Conservation (phyloP, 2,329 filamentous ascomycete species). For the Penicillium verrucosum region DNA sequence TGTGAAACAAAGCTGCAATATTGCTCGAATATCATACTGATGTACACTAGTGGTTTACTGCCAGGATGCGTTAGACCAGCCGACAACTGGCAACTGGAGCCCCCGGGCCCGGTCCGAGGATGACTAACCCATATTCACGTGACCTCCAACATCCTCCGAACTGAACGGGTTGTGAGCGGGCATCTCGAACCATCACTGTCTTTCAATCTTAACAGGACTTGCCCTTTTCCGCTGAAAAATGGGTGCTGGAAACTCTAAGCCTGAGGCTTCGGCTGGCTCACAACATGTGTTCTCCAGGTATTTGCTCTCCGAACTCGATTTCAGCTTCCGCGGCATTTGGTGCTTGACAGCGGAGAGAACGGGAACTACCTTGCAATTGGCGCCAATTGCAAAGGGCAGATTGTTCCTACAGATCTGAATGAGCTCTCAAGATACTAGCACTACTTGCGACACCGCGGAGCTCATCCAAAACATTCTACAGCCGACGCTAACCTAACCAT, state of each 20-base stretch:
- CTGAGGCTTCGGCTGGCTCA: slow-evolving; percentile 47
- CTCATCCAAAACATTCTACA: not conserved
- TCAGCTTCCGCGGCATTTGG: slow-evolving; percentile 5
- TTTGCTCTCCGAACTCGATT: slow-evolving; percentile 2
- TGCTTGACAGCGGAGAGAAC: slow-evolving; percentile 6
- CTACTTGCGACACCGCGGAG: not conserved
- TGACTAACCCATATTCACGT: not conserved
- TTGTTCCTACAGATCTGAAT: not conserved
- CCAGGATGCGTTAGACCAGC: not conserved
- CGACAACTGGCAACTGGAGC: not conserved
- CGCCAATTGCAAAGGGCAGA: slow-evolving; percentile 5
- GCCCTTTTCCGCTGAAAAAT: slow-evolving; percentile 37
- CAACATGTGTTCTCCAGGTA: slow-evolving; percentile 64
- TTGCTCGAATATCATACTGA: not conserved
- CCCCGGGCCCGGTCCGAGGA: not conserved
- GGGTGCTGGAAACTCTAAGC: slow-evolving; percentile 63
- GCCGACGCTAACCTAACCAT: slow-evolving; percentile 13
- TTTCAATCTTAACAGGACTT: slow-evolving; percentile 7
- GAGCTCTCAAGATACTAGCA: not conserved
- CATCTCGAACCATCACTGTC: slow-evolving; percentile 4
- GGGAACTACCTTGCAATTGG: slow-evolving; percentile 7
- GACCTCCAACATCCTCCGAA: slow-evolving; percentile 12
- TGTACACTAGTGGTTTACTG: not conserved
- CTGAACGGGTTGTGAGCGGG: slow-evolving; percentile 9
- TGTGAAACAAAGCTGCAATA: not conserved